phyloP scores from a whole-genome alignment of 192 early-diverging fungal genomes.

The Linnemannia exigua region DNA sequence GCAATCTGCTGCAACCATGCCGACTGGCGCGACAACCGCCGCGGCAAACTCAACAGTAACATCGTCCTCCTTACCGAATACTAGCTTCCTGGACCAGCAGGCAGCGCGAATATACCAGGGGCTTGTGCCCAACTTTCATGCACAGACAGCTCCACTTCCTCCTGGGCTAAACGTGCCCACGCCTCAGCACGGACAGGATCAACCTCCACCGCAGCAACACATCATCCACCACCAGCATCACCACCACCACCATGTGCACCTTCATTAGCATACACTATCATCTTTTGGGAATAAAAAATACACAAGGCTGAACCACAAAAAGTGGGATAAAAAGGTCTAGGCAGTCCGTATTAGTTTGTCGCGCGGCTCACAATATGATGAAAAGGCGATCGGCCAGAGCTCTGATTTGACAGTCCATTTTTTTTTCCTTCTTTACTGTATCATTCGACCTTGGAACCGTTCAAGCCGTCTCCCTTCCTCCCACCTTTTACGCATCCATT shows the following conservation, averaged over 20 bases:
- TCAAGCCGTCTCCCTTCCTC: background rate
- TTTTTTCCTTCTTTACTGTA: background rate
- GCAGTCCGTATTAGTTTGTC: background rate
- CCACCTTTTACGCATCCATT: background rate
- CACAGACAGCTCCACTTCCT: constrained; percentile 11
- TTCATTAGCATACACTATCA: constrained; percentile 29
- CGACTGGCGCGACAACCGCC: background rate
- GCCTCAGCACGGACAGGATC: constrained; percentile 4
- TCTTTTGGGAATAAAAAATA: background rate
- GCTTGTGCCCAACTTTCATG: constrained; percentile 17
- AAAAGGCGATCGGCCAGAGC: background rate
- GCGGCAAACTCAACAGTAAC: background rate
- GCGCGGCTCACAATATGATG: background rate
- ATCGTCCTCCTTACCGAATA: constrained; percentile 29
- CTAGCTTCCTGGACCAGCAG: constrained; percentile 33
- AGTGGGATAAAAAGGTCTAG: no score
- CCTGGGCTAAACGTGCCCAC: background rate
- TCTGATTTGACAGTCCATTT: background rate
- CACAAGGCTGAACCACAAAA: no score
- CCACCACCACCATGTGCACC: constrained; percentile 27
- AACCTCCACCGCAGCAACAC: constrained; percentile 20
- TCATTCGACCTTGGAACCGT: no score
- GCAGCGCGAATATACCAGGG: constrained; percentile 17
- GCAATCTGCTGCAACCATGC: background rate
- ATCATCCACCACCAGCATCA: constrained; percentile 34